These are phyloP conservation scores for Wolfiporia cocos DNA, from an alignment of 1,284 basidiomycete species.

Conservation along the genomic window DNA sequence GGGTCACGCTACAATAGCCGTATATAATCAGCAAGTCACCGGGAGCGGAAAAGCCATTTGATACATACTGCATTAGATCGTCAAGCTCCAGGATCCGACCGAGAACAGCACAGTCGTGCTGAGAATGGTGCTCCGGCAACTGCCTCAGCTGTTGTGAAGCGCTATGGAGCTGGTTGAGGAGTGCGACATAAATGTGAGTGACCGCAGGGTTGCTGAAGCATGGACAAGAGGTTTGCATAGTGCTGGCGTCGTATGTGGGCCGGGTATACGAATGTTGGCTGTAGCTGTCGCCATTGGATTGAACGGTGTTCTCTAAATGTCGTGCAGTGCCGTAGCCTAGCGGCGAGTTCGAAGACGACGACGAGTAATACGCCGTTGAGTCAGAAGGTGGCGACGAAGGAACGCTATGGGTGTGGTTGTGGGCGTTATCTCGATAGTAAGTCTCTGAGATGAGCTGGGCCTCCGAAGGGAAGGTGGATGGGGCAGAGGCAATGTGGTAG, in stretches of 20 bases:
- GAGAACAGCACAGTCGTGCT: slow-evolving; percentile 49
- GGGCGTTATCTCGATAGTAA: slow-evolving; percentile 13
- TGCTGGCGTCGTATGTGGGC: slow-evolving; percentile 26
- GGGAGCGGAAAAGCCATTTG: slow-evolving; percentile 4
- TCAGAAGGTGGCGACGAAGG: slow-evolving; percentile 20
- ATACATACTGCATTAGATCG: slow-evolving; percentile 61
- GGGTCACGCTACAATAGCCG: slow-evolving; percentile 33
- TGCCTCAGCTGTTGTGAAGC: slow-evolving; percentile 53
- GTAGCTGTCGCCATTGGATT: slow-evolving; percentile 19
- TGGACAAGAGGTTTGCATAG: slow-evolving; percentile 42
- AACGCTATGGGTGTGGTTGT: slow-evolving; percentile 15
- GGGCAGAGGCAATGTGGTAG: slow-evolving; percentile 26
- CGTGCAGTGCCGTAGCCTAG: slow-evolving; percentile 22
- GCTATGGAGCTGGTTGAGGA: slow-evolving; percentile 59
- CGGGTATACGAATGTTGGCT: slow-evolving; percentile 23
- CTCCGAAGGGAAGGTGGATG: slow-evolving; percentile 17
- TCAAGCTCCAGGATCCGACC: slow-evolving; percentile 57
- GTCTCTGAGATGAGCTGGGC: slow-evolving; percentile 16
- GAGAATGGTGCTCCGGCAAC: slow-evolving; percentile 51
- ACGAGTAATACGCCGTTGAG: slow-evolving; percentile 19
- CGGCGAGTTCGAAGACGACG: slow-evolving; percentile 28
- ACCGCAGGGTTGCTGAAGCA: slow-evolving; percentile 61
- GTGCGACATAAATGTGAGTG: slow-evolving; percentile 48
- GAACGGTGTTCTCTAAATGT: slow-evolving; percentile 10
- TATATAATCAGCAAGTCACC: background rate